Conservation (phyloP, 352 stramenopile genomes). For the Pythium brassicae region DNA sequence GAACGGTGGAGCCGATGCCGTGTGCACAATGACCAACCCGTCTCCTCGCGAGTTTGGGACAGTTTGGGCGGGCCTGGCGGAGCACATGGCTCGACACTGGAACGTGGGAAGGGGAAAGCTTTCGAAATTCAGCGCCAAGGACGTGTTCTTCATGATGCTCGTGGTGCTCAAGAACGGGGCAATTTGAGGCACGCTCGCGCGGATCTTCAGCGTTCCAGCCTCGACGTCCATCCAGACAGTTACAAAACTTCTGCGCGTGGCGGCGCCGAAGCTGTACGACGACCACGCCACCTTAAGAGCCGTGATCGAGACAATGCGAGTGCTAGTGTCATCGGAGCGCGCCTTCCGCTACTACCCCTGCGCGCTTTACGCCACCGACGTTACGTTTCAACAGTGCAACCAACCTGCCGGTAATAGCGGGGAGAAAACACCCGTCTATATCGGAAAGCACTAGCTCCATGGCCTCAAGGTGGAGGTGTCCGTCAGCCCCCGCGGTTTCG, state of each 20-base stretch:
- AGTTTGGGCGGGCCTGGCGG: too few species aligned
- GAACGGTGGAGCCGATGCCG: too few species aligned
- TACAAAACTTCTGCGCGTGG: too few species aligned
- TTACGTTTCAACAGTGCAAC: conserved; percentile 10
- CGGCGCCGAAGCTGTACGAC: too few species aligned
- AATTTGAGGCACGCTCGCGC: neutral
- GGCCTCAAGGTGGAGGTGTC: neutral
- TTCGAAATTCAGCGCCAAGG: neutral
- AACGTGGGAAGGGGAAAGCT: neutral
- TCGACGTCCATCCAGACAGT: too few species aligned
- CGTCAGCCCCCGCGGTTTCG: neutral
- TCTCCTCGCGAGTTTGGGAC: too few species aligned
- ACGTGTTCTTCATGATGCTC: conserved; percentile 1
- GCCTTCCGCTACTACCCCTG: conserved; percentile 1
- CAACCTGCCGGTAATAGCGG: neutral
- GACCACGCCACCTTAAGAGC: too few species aligned
- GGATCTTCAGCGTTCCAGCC: too few species aligned
- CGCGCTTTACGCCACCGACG: conserved; percentile 3
- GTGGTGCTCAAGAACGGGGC: neutral
- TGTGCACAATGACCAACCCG: too few species aligned
- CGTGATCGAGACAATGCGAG: too few species aligned
- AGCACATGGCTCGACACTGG: too few species aligned
- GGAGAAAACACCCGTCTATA: neutral
- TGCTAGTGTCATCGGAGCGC: neutral
- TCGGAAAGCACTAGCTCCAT: too few species aligned